These are phyloP conservation scores for Inga leiocalycina DNA, from an alignment of 306 rosid genomes.

Conservation along the genomic window DNA sequence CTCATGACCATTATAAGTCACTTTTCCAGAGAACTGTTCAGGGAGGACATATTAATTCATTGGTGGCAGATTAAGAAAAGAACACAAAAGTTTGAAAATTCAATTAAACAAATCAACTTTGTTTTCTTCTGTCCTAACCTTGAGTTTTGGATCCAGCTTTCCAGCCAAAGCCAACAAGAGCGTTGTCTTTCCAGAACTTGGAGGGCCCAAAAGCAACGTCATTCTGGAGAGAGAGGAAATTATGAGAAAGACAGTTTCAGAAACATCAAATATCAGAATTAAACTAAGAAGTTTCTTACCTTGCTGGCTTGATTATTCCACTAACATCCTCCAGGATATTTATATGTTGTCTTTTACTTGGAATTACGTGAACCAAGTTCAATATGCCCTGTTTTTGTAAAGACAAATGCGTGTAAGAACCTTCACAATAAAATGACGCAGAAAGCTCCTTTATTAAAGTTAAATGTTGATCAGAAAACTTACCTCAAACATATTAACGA, in stretches of 20 bases:
- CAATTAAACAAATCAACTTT: neutral
- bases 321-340: slow-evolving; percentile 67
- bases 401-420: neutral
- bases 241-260: neutral
- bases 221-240: slow-evolving; percentile 42
- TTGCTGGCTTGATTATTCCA: slow-evolving; percentile 82
- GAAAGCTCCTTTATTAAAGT: neutral
- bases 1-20: slow-evolving; percentile 63
- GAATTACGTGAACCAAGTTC: slow-evolving; percentile 40
- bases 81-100: neutral
- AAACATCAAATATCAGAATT: slow-evolving; percentile 6
- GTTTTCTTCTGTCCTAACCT: slow-evolving; percentile 39
- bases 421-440: slow-evolving; percentile 6
- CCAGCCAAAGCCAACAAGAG: slow-evolving; percentile 71
- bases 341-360: slow-evolving; percentile 42
- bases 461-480: neutral
- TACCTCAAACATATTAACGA: slow-evolving; percentile 60
- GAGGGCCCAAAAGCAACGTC: slow-evolving; percentile 89
- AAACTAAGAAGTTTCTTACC: slow-evolving; percentile 36
- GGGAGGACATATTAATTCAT: neutral
- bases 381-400: slow-evolving; percentile 39
- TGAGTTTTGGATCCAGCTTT: slow-evolving; percentile 58
- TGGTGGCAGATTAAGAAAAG: neutral
- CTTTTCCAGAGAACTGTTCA: slow-evolving; percentile 59
- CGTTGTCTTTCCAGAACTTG: slow-evolving; percentile 85